Evolutionary conservation across 306 rosid species (phyloP).

Genomic region (Lablab purpureus): DNA sequence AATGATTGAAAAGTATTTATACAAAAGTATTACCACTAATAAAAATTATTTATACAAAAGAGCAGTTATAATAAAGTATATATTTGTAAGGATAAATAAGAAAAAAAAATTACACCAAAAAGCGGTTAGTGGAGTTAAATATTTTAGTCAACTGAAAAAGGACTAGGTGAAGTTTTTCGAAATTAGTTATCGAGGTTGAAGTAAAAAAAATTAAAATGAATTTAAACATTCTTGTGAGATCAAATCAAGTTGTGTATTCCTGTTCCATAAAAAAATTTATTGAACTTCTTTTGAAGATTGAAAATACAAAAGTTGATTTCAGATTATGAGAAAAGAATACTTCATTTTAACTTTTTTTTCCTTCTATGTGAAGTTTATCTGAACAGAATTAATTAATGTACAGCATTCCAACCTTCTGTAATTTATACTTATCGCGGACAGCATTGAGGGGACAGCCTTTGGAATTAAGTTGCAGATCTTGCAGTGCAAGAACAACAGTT

Average conservation of each 20-base stretch:
- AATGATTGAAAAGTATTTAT: no score
- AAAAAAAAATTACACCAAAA: no score
- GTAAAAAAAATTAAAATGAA: no score
- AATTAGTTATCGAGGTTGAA: no score
- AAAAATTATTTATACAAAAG: no score
- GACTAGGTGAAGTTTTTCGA: neutral
- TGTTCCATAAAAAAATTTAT: no score
- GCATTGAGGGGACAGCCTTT: slow-evolving; percentile 62
- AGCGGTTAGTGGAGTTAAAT: neutral
- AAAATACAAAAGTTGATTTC: neutral
- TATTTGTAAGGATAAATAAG: no score
- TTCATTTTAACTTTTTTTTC: neutral
- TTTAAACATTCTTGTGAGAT: neutral
- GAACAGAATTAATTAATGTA: neutral
- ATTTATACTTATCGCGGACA: slow-evolving; percentile 74
- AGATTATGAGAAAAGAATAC: neutral
- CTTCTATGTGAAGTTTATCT: neutral
- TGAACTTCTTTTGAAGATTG: no score
- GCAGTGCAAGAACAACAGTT: slow-evolving; percentile 70
- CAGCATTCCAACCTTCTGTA: slow-evolving; percentile 59
- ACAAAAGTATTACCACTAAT: no score
- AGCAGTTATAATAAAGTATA: no score
- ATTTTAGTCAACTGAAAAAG: neutral
- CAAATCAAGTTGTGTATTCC: neutral
- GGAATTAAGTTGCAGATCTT: slow-evolving; percentile 69